Evolutionary conservation across 192 early-diverging fungal species (phyloP).

Genomic region (Jimgerdemannia lactiflua): DNA sequence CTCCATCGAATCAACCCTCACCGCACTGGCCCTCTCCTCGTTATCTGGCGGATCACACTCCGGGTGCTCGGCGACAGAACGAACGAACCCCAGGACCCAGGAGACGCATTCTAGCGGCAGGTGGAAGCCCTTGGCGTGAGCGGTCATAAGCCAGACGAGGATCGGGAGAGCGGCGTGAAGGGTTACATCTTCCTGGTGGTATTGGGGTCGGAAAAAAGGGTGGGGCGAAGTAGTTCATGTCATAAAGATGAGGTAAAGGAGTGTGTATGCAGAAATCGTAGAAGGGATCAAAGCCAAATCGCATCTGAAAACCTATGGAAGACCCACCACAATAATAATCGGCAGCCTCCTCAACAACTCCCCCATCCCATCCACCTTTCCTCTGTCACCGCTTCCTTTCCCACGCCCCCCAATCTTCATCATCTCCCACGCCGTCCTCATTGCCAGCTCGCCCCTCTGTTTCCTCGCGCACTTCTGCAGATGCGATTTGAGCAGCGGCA

Average conservation of each 20-base stretch:
- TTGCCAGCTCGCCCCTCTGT: not conserved
- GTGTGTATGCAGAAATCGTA: not conserved
- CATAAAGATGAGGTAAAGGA: not conserved
- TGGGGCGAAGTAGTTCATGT: not conserved
- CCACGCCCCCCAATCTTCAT: not conserved
- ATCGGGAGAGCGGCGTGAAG: not conserved
- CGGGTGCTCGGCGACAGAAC: not conserved
- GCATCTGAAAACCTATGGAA: not conserved
- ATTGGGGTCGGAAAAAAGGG: no score
- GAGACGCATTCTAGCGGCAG: not conserved
- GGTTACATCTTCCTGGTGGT: conserved; percentile 1
- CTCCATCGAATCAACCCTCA: not conserved
- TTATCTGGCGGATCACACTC: not conserved
- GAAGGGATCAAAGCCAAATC: not conserved
- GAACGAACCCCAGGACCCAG: not conserved
- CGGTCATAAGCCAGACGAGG: not conserved
- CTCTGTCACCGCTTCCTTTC: not conserved
- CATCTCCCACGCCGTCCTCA: conserved; percentile 5
- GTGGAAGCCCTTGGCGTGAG: not conserved
- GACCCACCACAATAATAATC: not conserved
- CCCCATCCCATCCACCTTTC: not conserved
- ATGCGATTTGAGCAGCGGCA: not conserved
- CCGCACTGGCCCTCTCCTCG: not conserved
- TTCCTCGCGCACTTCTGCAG: not conserved
- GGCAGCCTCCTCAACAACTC: conserved; percentile 1